Evolutionary conservation across 495 filamentous ascomycete genomes (phyloP), one percentile per base, ranked within the genome.

Genomic region (Daldinia concentrica): DNA sequence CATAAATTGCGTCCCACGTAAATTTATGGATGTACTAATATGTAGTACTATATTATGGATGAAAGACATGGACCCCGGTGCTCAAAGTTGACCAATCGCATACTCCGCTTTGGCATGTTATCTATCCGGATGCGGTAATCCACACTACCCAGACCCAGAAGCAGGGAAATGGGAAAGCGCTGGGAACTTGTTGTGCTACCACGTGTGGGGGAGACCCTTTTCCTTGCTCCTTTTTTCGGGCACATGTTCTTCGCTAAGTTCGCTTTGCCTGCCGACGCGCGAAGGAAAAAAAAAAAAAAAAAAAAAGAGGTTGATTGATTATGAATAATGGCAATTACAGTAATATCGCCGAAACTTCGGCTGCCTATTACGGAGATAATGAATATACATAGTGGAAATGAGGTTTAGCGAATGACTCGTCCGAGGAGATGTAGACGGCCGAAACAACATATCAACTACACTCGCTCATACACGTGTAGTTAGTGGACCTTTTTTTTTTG

Each of bases 51-150:
- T 45, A 45, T 6, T 17, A 45, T 48, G n/a, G 64, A 56, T 52
- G 36, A 61, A 61, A 67, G 26, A 56, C 51, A 34, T 51, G 17
- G 55, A 68, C 60, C 69, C 69, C 37, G n/a, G 69, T 29, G 14
- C 11, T 27, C 41, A 4, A 3, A 36, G 17, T 22, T n/a, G 14
- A 24, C 69, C 69, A 72, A 72, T 72, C 30, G 51, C 4, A 37
- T 37, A 0, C 19, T 36, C 24, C 22, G 14, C 15, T 64, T 34
- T 12, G n/a, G 19, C 54, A 43, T 72, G 26, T 6, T 36, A 7
- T 57, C 51, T 50, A 41, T 60, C 69, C 69, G 60, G 64, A 72
- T 68, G 48, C 50, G 69, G 69, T 64, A 72, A 68, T 54, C 69
- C 69, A 64, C 41, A 9, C 24, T 41, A 52, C 52, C 59, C 29